phyloP scores from a whole-genome alignment of 495 filamentous ascomycete species.

The Clohesyomyces aquaticus region DNA sequence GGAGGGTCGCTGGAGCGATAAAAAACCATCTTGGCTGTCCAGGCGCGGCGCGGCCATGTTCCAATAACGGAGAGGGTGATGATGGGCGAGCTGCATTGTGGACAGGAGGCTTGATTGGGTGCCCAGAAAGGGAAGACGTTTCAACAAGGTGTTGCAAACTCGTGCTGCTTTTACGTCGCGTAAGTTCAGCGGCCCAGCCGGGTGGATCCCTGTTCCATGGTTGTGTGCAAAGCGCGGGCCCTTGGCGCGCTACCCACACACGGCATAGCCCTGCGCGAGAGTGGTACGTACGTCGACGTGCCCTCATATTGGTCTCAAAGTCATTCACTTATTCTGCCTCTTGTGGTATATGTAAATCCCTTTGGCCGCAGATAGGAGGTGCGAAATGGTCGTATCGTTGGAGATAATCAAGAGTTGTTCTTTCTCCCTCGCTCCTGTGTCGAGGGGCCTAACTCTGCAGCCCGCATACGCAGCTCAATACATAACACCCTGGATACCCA shows the following conservation, averaged over 20 bases:
- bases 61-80: not conserved
- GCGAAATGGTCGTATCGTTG: not conserved
- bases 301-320: too few species aligned
- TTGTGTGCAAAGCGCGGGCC: too few species aligned
- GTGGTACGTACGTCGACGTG: too few species aligned
- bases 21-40: not conserved
- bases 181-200: not conserved
- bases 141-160: constrained; percentile 1
- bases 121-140: not conserved
- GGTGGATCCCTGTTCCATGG: not conserved
- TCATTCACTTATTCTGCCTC: not conserved
- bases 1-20: not conserved
- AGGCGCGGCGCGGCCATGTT: not conserved
- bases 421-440: too few species aligned
- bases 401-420: too few species aligned
- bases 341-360: not conserved
- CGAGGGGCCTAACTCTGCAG: not conserved
- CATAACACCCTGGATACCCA: too few species aligned
- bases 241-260: too few species aligned
- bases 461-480: constrained; percentile 5
- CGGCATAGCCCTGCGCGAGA: too few species aligned
- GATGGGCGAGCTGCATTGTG: not conserved
- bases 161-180: constrained; percentile 3
- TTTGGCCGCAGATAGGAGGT: not conserved
- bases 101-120: not conserved